Percentiles rank a stretch among this genome's conserved stretches.
These are phyloP conservation scores for Cystobasidium ongulense DNA, from an alignment of 768 basidiomycete species.

Conservation along the genomic window DNA sequence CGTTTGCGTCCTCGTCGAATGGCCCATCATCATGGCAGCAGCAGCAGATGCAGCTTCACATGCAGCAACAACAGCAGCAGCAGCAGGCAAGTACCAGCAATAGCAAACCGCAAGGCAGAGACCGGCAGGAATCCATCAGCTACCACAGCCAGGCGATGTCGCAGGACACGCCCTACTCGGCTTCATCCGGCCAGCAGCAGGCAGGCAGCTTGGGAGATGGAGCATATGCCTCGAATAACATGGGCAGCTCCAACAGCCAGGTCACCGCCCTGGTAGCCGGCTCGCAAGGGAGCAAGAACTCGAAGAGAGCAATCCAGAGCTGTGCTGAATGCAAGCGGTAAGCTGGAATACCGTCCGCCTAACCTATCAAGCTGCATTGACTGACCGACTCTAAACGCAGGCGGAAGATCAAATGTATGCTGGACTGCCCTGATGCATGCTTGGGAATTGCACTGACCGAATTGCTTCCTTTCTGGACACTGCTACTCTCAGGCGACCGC, in stretches of 20 bases:
- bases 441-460: not conserved
- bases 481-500: constrained; percentile 11
- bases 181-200: not conserved
- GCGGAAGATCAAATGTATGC: constrained; percentile 25
- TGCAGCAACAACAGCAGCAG: not conserved
- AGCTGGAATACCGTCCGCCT: not conserved
- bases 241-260: not conserved
- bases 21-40: not conserved
- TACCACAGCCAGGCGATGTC: not conserved
- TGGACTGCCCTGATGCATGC: not conserved
- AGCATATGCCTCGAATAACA: not conserved
- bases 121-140: not conserved
- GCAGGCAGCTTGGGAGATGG: not conserved
- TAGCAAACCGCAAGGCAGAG: not conserved
- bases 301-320: constrained; percentile 16
- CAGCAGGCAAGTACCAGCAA: not conserved
- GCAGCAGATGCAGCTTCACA: not conserved
- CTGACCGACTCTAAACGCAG: not conserved
- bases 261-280: not conserved
- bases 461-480: not conserved
- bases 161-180: not conserved
- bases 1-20: not conserved
- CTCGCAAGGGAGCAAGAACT: not conserved
- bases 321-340: constrained; percentile 21
- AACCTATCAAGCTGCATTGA: not conserved